These are phyloP conservation scores for Candida silvicultrix DNA, from an alignment of 805 yeast species.

Conservation along the genomic window DNA sequence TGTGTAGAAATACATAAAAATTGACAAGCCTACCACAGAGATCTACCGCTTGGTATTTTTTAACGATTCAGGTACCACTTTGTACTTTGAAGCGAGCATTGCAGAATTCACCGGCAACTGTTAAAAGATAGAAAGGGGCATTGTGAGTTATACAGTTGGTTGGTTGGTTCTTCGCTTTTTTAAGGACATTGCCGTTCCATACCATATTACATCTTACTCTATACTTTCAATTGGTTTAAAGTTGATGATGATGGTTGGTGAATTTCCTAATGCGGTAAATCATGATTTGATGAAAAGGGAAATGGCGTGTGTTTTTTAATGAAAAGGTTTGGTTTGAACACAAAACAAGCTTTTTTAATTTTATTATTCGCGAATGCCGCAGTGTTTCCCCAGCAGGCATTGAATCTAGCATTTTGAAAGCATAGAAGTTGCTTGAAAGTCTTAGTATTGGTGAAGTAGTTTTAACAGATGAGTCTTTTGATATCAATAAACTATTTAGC, in stretches of 20 bases:
- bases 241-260: not conserved
- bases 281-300: not conserved
- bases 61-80: not conserved
- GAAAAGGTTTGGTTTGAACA: not conserved
- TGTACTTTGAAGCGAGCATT: not conserved
- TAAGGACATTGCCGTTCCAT: not conserved
- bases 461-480: too few species aligned
- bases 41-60: not conserved
- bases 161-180: too few species aligned
- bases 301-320: not conserved
- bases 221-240: too few species aligned
- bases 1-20: too few species aligned
- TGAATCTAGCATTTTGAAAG: not conserved
- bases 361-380: too few species aligned
- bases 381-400: not conserved
- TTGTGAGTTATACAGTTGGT: too few species aligned
- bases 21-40: not conserved
- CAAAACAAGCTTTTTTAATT: too few species aligned
- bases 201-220: not conserved
- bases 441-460: too few species aligned
- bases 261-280: not conserved
- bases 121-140: too few species aligned
- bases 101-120: too few species aligned
- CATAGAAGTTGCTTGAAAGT: too few species aligned
- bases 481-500: too few species aligned